Evolutionary conservation across 306 rosid species (phyloP).

Genomic region (Leucaena leucocephala): DNA sequence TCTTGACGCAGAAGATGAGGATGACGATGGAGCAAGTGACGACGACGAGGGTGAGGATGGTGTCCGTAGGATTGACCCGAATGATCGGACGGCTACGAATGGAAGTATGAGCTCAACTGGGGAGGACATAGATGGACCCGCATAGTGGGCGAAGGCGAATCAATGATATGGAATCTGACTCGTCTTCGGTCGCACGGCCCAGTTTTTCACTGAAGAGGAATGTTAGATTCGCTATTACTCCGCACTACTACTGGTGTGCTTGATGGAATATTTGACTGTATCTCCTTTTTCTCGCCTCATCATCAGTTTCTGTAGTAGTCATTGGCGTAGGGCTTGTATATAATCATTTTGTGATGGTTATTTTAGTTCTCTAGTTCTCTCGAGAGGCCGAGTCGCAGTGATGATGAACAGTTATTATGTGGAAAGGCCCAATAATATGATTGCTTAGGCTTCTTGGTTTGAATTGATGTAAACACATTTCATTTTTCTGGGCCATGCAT

Average conservation of each 20-base stretch:
- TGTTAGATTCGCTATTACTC: neutral
- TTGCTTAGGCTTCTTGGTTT: neutral
- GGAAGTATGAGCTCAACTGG: constrained; percentile 37
- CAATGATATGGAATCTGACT: neutral
- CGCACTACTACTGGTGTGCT: neutral
- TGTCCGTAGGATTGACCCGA: constrained; percentile 7
- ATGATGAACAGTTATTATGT: neutral
- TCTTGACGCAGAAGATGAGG: neutral
- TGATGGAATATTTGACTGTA: neutral
- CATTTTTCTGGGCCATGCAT: constrained; percentile 5
- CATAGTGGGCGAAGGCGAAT: neutral
- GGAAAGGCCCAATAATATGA: neutral
- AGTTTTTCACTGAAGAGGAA: constrained; percentile 11
- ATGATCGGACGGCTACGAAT: constrained; percentile 30
- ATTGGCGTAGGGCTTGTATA: neutral
- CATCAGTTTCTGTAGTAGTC: neutral
- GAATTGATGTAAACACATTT: neutral
- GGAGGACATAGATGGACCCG: constrained; percentile 30
- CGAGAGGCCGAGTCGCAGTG: neutral
- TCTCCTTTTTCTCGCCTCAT: too few relatives aligned
- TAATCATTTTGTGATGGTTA: neutral
- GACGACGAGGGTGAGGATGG: neutral
- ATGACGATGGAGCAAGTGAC: neutral
- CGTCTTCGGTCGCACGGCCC: constrained; percentile 6
- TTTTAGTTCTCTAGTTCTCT: neutral